These are phyloP conservation scores for Cairneyella variabilis DNA, from an alignment of 495 filamentous ascomycete genomes.

Conservation along the genomic window DNA sequence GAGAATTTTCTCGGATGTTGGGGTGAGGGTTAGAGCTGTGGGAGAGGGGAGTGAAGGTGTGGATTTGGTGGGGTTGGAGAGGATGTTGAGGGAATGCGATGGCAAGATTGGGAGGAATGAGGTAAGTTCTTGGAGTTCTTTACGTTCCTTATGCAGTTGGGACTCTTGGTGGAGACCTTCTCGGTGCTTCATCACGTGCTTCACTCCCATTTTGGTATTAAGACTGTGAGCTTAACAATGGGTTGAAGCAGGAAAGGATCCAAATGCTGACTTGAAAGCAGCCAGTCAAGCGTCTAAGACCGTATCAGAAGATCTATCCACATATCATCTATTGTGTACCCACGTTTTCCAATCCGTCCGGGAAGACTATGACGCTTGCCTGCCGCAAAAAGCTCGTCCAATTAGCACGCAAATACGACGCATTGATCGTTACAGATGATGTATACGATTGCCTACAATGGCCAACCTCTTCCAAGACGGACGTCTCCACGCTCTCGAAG, in stretches of 20 bases:
- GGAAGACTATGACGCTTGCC: constrained; percentile 62
- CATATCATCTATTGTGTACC: constrained; percentile 83
- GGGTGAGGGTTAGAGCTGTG: constrained; percentile 63
- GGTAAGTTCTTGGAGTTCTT: constrained; percentile 13
- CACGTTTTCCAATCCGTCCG: constrained; percentile 78
- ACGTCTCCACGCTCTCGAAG: constrained; percentile 25
- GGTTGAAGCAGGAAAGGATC: too few relatives aligned
- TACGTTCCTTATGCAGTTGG: background rate
- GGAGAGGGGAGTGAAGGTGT: constrained; percentile 73
- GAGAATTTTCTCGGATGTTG: constrained; percentile 74
- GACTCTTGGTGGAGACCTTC: too few relatives aligned
- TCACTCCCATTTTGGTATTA: too few relatives aligned
- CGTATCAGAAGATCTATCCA: constrained; percentile 64
- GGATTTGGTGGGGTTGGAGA: constrained; percentile 55
- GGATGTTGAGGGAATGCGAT: constrained; percentile 18
- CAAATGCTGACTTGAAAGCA: constrained; percentile 6
- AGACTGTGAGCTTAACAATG: too few relatives aligned
- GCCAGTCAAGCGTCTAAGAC: constrained; percentile 30
- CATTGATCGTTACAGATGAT: constrained; percentile 79
- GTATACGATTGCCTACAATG: constrained; percentile 89
- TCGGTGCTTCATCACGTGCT: too few relatives aligned
- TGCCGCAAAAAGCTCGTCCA: constrained; percentile 59
- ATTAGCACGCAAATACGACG: constrained; percentile 69
- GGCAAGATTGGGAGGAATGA: background rate
- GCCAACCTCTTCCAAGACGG: constrained; percentile 30